Evolutionary conservation across 2,329 filamentous ascomycete genomes (phyloP).

Genomic region (Ophiostoma australiae): DNA sequence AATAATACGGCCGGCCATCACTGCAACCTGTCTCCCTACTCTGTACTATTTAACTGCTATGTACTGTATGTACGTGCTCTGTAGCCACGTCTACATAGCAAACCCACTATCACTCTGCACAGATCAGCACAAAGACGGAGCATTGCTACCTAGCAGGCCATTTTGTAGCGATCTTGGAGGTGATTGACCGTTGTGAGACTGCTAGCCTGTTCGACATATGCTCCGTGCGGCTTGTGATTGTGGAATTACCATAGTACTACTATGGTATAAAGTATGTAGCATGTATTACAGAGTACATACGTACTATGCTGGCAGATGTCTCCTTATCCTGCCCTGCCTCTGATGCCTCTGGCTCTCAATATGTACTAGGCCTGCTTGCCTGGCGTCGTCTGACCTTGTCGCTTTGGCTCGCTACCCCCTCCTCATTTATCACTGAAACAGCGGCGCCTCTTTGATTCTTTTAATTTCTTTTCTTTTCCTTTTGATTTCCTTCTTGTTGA

Average conservation of each 20-base stretch:
- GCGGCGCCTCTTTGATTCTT: background rate
- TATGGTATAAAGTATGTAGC: too few species aligned
- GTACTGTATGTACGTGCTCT: too few species aligned
- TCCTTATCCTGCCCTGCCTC: too few species aligned
- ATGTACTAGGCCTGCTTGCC: too few species aligned
- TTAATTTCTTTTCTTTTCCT: background rate
- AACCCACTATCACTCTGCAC: background rate
- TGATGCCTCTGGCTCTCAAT: too few species aligned
- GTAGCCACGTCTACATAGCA: too few species aligned
- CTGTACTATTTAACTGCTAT: too few species aligned
- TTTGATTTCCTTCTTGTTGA: background rate
- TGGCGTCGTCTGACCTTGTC: background rate
- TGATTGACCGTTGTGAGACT: slow-evolving; percentile 8
- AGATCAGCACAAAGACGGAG: background rate
- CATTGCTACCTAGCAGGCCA: background rate
- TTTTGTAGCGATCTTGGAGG: background rate
- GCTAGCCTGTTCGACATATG: slow-evolving; percentile 1
- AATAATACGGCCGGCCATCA: background rate
- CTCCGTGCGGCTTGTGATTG: background rate
- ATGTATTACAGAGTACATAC: too few species aligned
- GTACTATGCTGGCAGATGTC: too few species aligned
- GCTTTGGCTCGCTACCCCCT: background rate
- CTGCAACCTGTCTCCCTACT: background rate
- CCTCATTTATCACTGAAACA: slow-evolving; percentile 5
- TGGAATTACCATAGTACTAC: background rate